These are phyloP conservation scores for Sarcodon sp. DNA, from an alignment of 768 basidiomycete species.

Conservation along the genomic window DNA sequence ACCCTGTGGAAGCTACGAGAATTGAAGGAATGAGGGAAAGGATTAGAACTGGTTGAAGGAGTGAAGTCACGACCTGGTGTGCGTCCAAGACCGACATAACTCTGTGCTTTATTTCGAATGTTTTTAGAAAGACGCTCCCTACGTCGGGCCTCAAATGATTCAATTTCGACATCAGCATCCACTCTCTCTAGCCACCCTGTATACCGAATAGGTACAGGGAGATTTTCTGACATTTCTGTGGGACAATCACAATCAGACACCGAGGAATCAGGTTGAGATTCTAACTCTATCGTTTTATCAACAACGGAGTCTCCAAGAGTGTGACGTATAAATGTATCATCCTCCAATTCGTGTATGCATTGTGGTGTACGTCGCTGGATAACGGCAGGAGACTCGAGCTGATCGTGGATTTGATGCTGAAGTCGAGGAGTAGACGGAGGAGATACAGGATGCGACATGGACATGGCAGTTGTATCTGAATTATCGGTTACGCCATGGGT, in stretches of 20 bases:
- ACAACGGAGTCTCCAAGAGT: neutral
- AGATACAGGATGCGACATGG: conserved; percentile 8
- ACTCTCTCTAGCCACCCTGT: conserved; percentile 41
- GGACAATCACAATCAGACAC: conserved; percentile 12
- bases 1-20: conserved; percentile 6
- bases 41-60: neutral
- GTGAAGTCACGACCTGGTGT: neutral
- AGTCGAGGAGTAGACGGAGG: conserved; percentile 5
- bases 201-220: conserved; percentile 26
- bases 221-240: conserved; percentile 5
- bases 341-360: neutral
- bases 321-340: neutral
- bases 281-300: too few species aligned
- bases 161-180: conserved; percentile 38
- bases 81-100: conserved; percentile 1
- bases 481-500: conserved; percentile 15
- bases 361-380: neutral
- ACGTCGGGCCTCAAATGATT: conserved; percentile 30
- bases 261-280: too few species aligned
- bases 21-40: neutral
- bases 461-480: conserved; percentile 11
- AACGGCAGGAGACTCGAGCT: conserved; percentile 20
- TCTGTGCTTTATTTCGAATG: neutral
- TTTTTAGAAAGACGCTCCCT: neutral
- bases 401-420: conserved; percentile 43